These are phyloP conservation scores for Penicillium crystallinum DNA, from an alignment of 495 filamentous ascomycete genomes.

Conservation along the genomic window DNA sequence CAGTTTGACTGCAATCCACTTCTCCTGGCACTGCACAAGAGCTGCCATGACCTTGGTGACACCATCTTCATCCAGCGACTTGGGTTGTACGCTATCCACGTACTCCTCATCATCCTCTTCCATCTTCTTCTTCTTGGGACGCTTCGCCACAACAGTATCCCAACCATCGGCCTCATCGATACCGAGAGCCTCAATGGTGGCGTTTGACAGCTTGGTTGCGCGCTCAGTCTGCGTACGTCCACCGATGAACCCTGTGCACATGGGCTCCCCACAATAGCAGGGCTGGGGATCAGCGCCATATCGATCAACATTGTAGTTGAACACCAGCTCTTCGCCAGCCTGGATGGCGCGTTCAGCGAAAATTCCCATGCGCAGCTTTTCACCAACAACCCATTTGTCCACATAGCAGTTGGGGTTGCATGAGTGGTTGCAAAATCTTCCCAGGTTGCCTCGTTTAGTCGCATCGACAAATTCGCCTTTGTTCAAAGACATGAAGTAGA, in stretches of 20 bases:
- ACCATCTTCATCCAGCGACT: constrained; percentile 75
- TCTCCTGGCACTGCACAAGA: constrained; percentile 98
- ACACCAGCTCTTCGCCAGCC: constrained; percentile 93
- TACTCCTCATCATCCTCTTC: constrained; percentile 95
- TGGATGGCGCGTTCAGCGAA: constrained; percentile 85
- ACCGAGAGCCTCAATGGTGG: constrained; percentile 90
- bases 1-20: constrained; percentile 97
- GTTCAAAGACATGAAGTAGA: constrained; percentile 99
- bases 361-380: constrained; percentile 98
- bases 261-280: constrained; percentile 93
- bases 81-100: constrained; percentile 82
- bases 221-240: constrained; percentile 96
- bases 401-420: constrained; percentile 99
- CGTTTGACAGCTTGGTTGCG: constrained; percentile 83
- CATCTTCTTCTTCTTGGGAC: constrained; percentile 89
- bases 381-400: constrained; percentile 99
- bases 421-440: constrained; percentile 97
- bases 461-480: constrained; percentile 97
- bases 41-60: constrained; percentile 98
- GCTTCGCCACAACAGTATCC: constrained; percentile 84
- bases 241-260: constrained; percentile 94
- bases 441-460: constrained; percentile 93
- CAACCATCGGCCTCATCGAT: constrained; percentile 91
- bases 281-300: constrained; percentile 96
- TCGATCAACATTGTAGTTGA: constrained; percentile 99